Base-by-base conservation (phyloP, 140 eudicot genomes). In the Senecio squalidus region DNA sequence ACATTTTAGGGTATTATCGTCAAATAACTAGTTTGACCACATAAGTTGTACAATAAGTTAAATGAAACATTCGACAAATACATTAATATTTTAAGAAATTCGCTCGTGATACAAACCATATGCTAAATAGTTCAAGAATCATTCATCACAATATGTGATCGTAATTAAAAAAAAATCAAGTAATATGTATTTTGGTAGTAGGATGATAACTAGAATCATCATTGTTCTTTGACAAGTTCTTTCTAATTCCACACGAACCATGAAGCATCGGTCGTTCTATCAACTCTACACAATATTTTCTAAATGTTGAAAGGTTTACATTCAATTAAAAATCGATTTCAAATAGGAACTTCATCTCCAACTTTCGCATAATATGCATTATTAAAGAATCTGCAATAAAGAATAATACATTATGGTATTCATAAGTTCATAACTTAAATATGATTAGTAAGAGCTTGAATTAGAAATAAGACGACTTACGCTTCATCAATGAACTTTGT, bases 321-420 rank as follows among this genome's bases (percentile, higher is more conserved):
- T 70, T 70, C 46, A 89, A 78, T 27, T 72, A 67, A 61, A 82
- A 89, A 48, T 85, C 76, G 29, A 89, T 70, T 16, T 80, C 72
- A 58, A 82, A 89, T 51, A 89, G 36, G 47, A 89, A 79, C 50
- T 80, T 73, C 83, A 80, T 68, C 74, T 85, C 97, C 62, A 85
- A 89, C 94, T 75, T 77, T 82, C 0, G 97, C 97, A 62, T 80
- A 89, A 45, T 89, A 78, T 16, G 93, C 97, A 36, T 89, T 89
- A 48, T 82, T 82, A 64, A 62, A 89, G 74, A 76, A 75, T 65
- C 97, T 85, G 83, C 48, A 68, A 65, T 30, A 22, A 40, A 40
- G 9, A 62, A 27, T n/a, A n/a, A n/a, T n/a, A n/a, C n/a, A n/a
- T n/a, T n/a, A n/a, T n/a, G n/a, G n/a, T n/a, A n/a, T n/a, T n/a